phyloP scores from a whole-genome alignment of 345 rosid species.

The Arabidopsis suecica region DNA sequence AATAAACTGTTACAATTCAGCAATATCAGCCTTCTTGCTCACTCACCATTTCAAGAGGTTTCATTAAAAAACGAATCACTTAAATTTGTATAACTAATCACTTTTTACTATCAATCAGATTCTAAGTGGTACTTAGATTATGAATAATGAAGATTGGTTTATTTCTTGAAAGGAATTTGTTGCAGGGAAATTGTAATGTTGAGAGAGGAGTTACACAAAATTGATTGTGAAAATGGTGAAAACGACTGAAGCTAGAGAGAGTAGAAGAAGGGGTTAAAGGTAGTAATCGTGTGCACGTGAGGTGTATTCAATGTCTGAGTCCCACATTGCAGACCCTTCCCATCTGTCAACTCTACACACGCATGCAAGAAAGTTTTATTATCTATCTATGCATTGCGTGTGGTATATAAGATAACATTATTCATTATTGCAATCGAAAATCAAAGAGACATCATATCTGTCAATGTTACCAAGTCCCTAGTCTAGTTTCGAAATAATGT shows the following conservation, averaged over 20 bases:
- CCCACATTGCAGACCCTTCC: slow-evolving; percentile 34
- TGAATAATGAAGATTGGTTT: neutral
- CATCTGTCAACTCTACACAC: slow-evolving; percentile 40
- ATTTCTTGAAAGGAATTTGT: neutral
- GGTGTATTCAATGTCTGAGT: slow-evolving; percentile 31
- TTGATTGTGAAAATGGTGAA: slow-evolving; percentile 22
- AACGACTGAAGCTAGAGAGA: slow-evolving; percentile 28
- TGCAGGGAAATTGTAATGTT: neutral
- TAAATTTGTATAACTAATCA: neutral
- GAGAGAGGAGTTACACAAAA: neutral
- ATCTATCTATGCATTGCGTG: slow-evolving; percentile 16
- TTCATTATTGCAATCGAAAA: slow-evolving; percentile 31
- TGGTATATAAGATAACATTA: neutral
- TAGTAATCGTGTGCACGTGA: slow-evolving; percentile 45
- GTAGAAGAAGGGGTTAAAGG: slow-evolving; percentile 10
- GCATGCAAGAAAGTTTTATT: slow-evolving; percentile 32
- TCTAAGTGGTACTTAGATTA: neutral
- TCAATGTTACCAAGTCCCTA: slow-evolving; percentile 37
- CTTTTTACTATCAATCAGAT: neutral
- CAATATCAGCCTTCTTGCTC: neutral
- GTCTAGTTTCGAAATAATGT: slow-evolving; percentile 41
- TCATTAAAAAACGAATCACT: neutral
- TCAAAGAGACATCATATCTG: slow-evolving; percentile 34
- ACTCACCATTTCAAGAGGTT: neutral
- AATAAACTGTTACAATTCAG: slow-evolving; percentile 9